Percentiles rank a stretch among this genome's conserved stretches.
phyloP scores from a whole-genome alignment of 441 rosid genomes.

The Populus hybrid region DNA sequence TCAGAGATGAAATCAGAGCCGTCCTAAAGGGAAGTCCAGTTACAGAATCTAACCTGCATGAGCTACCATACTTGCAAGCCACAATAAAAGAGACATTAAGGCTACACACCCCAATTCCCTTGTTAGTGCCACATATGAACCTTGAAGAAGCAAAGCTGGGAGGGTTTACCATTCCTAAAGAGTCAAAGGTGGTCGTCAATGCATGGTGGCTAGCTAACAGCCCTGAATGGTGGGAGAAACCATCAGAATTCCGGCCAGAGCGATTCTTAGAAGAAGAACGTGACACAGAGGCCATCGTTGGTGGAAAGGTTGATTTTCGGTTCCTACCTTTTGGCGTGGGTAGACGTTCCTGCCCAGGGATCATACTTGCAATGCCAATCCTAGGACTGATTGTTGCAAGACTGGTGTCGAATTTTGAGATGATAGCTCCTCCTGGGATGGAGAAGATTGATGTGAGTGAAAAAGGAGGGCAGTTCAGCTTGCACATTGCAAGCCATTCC shows the following conservation, averaged over 20 bases:
- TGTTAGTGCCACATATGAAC: conserved; percentile 63
- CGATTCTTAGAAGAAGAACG: conserved; percentile 51
- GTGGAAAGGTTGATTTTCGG: conserved; percentile 53
- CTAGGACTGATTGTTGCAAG: conserved; percentile 45
- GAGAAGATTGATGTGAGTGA: conserved; percentile 45
- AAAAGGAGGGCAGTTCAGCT: conserved; percentile 65
- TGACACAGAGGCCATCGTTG: conserved; percentile 35
- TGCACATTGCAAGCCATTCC: conserved; percentile 57
- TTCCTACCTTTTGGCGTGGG: conserved; percentile 57
- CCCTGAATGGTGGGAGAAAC: conserved; percentile 51
- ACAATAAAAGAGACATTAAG: conserved; percentile 50
- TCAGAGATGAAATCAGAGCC: conserved; percentile 40
- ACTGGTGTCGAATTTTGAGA: conserved; percentile 40
- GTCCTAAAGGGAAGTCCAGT: conserved; percentile 33
- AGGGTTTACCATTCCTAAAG: conserved; percentile 48
- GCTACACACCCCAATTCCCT: conserved; percentile 56
- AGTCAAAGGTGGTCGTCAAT: conserved; percentile 55
- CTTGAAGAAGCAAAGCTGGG: conserved; percentile 53
- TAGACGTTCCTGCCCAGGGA: conserved; percentile 57
- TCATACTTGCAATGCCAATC: conserved; percentile 53
- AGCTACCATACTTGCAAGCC: conserved; percentile 51
- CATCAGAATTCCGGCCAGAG: conserved; percentile 50
- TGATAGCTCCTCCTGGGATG: conserved; percentile 33
- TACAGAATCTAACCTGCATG: conserved; percentile 40
- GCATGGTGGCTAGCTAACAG: conserved; percentile 71